Evolutionary conservation across 2,329 filamentous ascomycete species (phyloP).

Genomic region (Lachnellula hyalina): DNA sequence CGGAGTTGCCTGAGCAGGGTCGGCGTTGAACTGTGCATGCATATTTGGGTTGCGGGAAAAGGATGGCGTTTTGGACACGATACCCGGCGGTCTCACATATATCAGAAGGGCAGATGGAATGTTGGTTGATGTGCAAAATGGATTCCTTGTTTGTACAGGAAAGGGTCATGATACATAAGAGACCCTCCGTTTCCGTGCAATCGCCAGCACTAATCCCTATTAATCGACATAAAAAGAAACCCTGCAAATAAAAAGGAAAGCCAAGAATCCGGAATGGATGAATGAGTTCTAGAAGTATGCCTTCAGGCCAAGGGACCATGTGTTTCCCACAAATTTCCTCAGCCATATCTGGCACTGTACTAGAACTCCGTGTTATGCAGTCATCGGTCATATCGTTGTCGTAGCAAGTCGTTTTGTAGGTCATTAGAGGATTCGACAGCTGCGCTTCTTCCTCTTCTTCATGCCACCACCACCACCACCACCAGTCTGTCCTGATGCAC

Average conservation of each 20-base stretch:
- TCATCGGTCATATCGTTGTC: constrained; percentile 30
- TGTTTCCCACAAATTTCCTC: constrained; percentile 18
- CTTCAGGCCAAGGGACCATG: constrained; percentile 12
- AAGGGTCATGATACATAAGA: constrained; percentile 31
- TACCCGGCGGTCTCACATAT: constrained; percentile 19
- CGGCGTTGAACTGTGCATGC: background rate
- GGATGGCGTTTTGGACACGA: constrained; percentile 22
- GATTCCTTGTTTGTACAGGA: constrained; percentile 42
- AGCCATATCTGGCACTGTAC: constrained; percentile 17
- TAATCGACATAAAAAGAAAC: constrained; percentile 20
- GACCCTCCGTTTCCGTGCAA: constrained; percentile 18
- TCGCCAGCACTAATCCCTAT: constrained; percentile 22
- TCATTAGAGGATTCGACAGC: constrained; percentile 67
- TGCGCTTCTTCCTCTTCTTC: constrained; percentile 85
- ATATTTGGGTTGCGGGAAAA: constrained; percentile 1
- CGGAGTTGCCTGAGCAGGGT: constrained; percentile 12
- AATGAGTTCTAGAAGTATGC: constrained; percentile 18
- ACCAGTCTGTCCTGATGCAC: constrained; percentile 28
- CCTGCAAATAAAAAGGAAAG: constrained; percentile 13
- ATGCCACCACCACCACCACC: constrained; percentile 42
- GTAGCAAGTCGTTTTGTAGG: constrained; percentile 21
- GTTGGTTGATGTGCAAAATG: constrained; percentile 10
- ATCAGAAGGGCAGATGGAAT: background rate
- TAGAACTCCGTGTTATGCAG: constrained; percentile 27
- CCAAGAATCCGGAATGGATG: constrained; percentile 7